Percentiles rank a stretch among this genome's conserved stretches.
phyloP scores from a whole-genome alignment of 2,329 filamentous ascomycete species.

The Laburnicola sp. region DNA sequence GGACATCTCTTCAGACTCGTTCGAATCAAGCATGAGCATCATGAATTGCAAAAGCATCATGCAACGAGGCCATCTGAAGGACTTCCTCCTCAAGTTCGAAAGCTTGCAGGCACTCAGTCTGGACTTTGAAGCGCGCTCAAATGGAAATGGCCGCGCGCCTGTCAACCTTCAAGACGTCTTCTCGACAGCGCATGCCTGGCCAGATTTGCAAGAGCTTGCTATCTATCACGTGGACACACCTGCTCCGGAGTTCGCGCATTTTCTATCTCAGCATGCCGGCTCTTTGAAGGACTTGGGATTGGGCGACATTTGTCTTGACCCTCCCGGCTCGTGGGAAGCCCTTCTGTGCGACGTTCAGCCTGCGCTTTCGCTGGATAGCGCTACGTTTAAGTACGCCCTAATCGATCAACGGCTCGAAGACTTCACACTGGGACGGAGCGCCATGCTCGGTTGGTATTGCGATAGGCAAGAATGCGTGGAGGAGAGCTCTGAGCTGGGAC shows the following conservation, averaged over 20 bases:
- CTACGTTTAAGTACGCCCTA: not conserved
- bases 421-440: not conserved
- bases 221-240: not conserved
- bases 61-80: not conserved
- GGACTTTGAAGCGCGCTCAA: not conserved
- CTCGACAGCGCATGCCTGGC: not conserved
- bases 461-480: not conserved
- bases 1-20: not conserved
- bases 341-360: not conserved
- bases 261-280: not conserved
- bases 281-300: not conserved
- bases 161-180: not conserved
- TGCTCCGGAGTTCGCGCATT: not conserved
- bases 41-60: conserved; percentile 2
- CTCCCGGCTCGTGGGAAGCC: conserved; percentile 1
- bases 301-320: conserved; percentile 3
- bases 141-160: not conserved
- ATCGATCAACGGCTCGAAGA: not conserved
- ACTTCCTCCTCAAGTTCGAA: not conserved
- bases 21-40: conserved; percentile 2
- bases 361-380: not conserved
- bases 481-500: not conserved
- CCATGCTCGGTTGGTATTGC: conserved; percentile 1
- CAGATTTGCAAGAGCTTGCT: not conserved
- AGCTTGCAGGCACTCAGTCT: not conserved